phyloP scores from a whole-genome alignment of 148 eudicot species.

The Heliamphora exappendiculata region DNA sequence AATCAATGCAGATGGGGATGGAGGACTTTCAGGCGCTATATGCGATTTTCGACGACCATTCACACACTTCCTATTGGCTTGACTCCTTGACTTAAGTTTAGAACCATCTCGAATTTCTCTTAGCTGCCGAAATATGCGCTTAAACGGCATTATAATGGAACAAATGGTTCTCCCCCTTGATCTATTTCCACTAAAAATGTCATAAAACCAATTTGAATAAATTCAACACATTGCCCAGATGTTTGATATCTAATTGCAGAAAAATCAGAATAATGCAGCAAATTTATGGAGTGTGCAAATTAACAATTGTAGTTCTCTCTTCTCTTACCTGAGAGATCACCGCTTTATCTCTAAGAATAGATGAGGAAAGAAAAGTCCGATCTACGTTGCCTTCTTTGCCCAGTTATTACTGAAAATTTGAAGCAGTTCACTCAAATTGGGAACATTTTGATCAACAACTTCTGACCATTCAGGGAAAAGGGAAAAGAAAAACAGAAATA shows the following conservation, averaged over 20 bases:
- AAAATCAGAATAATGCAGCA: background rate
- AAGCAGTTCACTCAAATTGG: background rate
- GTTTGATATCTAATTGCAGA: constrained; percentile 2
- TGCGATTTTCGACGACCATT: constrained; percentile 23
- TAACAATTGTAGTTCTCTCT: background rate
- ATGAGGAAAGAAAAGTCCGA: background rate
- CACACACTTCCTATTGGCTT: constrained; percentile 19
- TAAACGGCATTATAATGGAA: constrained; percentile 23
- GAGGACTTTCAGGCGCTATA: constrained; percentile 30
- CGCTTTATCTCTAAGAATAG: background rate
- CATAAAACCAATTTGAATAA: background rate
- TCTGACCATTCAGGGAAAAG: background rate
- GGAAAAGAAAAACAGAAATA: background rate
- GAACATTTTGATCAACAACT: background rate
- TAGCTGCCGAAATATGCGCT: constrained; percentile 20
- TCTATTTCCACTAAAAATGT: background rate
- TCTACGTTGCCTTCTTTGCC: background rate
- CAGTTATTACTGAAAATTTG: background rate
- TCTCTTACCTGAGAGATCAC: background rate
- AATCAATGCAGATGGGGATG: constrained; percentile 14
- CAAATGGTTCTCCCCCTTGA: background rate
- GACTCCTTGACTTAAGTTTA: constrained; percentile 15
- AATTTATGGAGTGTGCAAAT: background rate
- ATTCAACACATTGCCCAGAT: background rate
- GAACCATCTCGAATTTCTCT: constrained; percentile 12